A percentile compares a stretch with the other conserved stretches of the same genome.
These are phyloP conservation scores for Tulasnella calospora DNA, from an alignment of 768 basidiomycete species.

Conservation along the genomic window DNA sequence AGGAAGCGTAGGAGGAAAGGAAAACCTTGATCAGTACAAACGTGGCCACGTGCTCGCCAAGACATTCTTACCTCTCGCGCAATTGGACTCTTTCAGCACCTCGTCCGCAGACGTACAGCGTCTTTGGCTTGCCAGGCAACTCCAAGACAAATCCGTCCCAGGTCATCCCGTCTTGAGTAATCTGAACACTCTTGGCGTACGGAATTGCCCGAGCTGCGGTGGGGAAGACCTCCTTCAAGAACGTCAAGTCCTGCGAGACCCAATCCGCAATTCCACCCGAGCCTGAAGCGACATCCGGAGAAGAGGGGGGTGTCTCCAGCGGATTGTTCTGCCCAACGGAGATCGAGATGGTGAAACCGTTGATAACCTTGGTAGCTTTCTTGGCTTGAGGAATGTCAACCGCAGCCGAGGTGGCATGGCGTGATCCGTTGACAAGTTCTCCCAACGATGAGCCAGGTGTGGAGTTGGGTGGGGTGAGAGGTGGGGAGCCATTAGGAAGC, in stretches of 20 bases:
- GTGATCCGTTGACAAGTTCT: conserved; percentile 19
- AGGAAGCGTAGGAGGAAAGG: not conserved
- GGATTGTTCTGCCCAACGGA: conserved; percentile 33
- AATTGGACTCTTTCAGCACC: conserved; percentile 72
- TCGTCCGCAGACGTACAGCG: conserved; percentile 81
- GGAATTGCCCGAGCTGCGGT: conserved; percentile 62
- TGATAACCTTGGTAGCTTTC: conserved; percentile 13
- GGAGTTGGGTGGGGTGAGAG: conserved; percentile 27
- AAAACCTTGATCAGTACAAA: conserved; percentile 11
- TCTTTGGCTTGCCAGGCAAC: conserved; percentile 56
- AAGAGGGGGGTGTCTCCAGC: conserved; percentile 68
- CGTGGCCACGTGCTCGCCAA: conserved; percentile 1
- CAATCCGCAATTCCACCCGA: not conserved
- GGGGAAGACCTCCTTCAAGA: conserved; percentile 70
- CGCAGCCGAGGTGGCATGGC: not conserved
- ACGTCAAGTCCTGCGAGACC: conserved; percentile 36
- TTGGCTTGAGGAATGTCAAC: conserved; percentile 1
- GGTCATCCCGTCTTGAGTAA: conserved; percentile 59
- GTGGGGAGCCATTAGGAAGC: not conserved
- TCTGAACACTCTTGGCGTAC: conserved; percentile 68
- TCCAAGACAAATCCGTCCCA: conserved; percentile 79
- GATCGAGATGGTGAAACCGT: conserved; percentile 20
- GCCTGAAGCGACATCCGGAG: conserved; percentile 42
- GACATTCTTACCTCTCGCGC: conserved; percentile 63
- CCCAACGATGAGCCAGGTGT: conserved; percentile 22